Percentiles rank a stretch among this genome's conserved stretches.
Evolutionary conservation across 352 stramenopile species (phyloP).

Genomic region (Globisporangium apiculatum): DNA sequence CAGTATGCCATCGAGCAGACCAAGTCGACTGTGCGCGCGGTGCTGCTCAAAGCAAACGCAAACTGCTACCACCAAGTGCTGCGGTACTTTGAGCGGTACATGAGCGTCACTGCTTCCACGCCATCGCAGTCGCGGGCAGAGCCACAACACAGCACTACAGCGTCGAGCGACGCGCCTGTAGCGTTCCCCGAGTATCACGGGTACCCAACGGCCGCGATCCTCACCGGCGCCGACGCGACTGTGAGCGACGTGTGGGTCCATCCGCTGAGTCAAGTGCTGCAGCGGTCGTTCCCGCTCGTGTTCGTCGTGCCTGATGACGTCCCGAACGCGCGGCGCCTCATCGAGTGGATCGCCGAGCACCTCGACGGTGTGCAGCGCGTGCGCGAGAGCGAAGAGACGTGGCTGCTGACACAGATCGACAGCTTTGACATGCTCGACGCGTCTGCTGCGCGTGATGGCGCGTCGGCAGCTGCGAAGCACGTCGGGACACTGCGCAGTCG

Average conservation of each 20-base stretch:
- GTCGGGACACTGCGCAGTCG: not conserved
- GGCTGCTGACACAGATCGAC: constrained; percentile 47
- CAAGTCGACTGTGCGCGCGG: constrained; percentile 37
- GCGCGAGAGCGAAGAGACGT: constrained; percentile 39
- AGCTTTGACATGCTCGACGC: constrained; percentile 26
- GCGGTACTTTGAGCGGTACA: constrained; percentile 53
- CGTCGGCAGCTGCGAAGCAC: not conserved
- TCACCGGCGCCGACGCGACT: constrained; percentile 62
- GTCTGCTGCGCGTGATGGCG: not conserved
- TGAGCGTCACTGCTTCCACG: constrained; percentile 4
- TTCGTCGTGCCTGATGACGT: constrained; percentile 50
- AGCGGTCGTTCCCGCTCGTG: constrained; percentile 63
- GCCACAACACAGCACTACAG: not conserved
- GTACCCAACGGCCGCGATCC: constrained; percentile 53
- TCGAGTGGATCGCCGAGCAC: constrained; percentile 61
- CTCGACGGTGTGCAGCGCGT: constrained; percentile 31
- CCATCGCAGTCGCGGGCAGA: constrained; percentile 2
- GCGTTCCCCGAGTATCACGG: constrained; percentile 37
- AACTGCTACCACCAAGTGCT: constrained; percentile 61
- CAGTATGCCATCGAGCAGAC: constrained; percentile 54
- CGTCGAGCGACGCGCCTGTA: constrained; percentile 13
- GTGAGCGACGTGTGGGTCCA: constrained; percentile 73
- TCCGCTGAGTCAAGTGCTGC: constrained; percentile 55
- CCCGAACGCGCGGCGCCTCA: constrained; percentile 36
- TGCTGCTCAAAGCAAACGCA: constrained; percentile 60